Conservation (phyloP, 148 eudicot species). For the Hydrangea macrophylla region DNA sequence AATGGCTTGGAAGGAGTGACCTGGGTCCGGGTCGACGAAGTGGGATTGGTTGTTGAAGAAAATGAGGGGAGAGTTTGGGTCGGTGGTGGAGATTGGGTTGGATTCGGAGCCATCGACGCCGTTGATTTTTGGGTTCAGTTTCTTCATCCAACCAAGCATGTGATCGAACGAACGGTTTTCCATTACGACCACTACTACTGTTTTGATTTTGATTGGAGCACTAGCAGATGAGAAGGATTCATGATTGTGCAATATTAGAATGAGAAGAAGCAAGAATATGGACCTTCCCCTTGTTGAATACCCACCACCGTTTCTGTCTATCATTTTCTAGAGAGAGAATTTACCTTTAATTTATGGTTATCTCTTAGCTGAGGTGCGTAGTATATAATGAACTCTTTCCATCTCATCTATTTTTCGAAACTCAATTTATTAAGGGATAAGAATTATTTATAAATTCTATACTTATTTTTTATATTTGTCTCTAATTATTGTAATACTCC, state of each 20-base stretch:
- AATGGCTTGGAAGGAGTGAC: conserved; percentile 84
- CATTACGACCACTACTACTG: conserved; percentile 70
- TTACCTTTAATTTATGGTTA: no score
- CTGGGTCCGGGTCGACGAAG: conserved; percentile 87
- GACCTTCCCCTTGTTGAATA: neutral
- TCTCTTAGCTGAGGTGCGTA: no score
- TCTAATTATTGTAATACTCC: no score
- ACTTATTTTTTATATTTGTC: no score
- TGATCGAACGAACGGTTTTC: conserved; percentile 90
- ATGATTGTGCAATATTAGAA: conserved; percentile 7
- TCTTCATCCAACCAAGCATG: conserved; percentile 88
- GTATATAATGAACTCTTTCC: no score
- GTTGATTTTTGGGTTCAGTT: conserved; percentile 56
- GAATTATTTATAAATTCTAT: no score
- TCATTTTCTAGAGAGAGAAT: neutral
- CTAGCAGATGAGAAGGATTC: conserved; percentile 1
- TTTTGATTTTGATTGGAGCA: conserved; percentile 50
- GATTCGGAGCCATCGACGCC: conserved; percentile 70
- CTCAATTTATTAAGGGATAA: no score
- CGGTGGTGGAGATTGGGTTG: conserved; percentile 40
- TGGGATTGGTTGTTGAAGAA: conserved; percentile 50
- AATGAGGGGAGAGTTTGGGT: conserved; percentile 40
- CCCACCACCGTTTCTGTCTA: no score
- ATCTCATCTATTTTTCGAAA: no score
- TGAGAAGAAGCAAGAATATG: conserved; percentile 16